Percentiles rank a stretch among this genome's conserved stretches.
Conservation (phyloP, 1,284 basidiomycete species). For the Leucoagaricus sp. region DNA sequence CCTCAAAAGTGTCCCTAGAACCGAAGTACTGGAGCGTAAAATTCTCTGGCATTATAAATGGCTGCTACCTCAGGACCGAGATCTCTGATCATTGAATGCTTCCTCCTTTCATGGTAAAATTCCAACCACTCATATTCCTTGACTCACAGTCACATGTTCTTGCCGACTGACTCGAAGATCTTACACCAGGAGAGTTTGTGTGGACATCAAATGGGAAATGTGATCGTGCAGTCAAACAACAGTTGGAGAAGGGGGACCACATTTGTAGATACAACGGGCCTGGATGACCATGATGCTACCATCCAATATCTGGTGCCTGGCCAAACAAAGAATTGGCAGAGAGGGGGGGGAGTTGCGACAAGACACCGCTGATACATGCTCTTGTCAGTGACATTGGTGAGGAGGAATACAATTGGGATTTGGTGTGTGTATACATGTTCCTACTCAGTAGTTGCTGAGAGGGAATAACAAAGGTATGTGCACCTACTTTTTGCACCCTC, state of each 20-base stretch:
- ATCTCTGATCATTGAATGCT: conserved; percentile 95
- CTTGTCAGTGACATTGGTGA: conserved; percentile 99
- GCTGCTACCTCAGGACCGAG: conserved; percentile 96
- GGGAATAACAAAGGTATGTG: conserved; percentile 59
- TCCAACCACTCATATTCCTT: conserved; percentile 94
- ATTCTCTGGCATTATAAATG: conserved; percentile 98
- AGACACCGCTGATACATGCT: conserved; percentile 91
- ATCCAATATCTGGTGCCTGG: conserved; percentile 91
- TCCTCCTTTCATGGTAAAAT: conserved; percentile 98
- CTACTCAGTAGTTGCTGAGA: conserved; percentile 88
- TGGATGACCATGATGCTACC: conserved; percentile 82
- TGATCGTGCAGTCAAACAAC: conserved; percentile 90
- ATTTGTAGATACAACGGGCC: conserved; percentile 96
- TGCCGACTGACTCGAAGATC: conserved; percentile 94
- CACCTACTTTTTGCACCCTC: conserved; percentile 1
- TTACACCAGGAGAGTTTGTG: conserved; percentile 87
- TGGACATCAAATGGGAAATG: conserved; percentile 81
- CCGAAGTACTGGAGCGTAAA: conserved; percentile 99
- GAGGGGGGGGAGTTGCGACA: conserved; percentile 91
- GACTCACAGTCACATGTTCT: conserved; percentile 95
- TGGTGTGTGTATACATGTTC: conserved; percentile 98
- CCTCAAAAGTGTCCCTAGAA: conserved; percentile 99
- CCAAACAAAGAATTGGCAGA: conserved; percentile 91
- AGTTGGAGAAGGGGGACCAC: conserved; percentile 95
- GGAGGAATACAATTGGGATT: conserved; percentile 97